Evolutionary conservation across 2,329 filamentous ascomycete species (phyloP).

Genomic region (Pezicula carpinea): DNA sequence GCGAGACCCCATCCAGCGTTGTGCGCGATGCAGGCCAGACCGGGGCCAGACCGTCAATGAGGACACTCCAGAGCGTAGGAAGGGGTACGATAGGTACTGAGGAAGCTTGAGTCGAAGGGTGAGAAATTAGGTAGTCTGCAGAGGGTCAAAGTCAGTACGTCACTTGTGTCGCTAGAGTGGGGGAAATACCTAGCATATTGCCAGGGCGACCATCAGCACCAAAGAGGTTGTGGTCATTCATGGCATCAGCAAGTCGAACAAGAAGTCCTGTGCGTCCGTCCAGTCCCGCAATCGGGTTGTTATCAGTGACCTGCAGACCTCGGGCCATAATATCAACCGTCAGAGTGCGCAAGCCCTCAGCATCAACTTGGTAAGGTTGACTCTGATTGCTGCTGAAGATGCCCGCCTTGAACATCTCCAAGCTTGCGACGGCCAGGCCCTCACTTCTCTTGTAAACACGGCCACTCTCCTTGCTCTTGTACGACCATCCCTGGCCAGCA

Average conservation of each 20-base stretch:
- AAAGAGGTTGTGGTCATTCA: conserved; percentile 79
- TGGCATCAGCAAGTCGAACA: conserved; percentile 67
- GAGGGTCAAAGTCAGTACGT: conserved; percentile 18
- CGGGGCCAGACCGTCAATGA: conserved; percentile 79
- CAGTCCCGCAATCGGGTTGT: conserved; percentile 78
- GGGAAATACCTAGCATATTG: conserved; percentile 75
- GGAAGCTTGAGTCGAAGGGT: conserved; percentile 82
- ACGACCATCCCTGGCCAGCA: conserved; percentile 85
- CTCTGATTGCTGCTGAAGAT: conserved; percentile 77
- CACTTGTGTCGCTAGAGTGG: neutral
- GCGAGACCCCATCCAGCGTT: conserved; percentile 76
- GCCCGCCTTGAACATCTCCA: conserved; percentile 93
- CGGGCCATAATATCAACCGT: conserved; percentile 71
- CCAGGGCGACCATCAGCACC: conserved; percentile 80
- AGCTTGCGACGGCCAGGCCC: conserved; percentile 70
- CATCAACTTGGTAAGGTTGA: conserved; percentile 89
- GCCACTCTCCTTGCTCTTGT: conserved; percentile 86
- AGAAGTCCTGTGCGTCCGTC: conserved; percentile 80
- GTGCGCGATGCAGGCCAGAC: conserved; percentile 91
- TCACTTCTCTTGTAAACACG: conserved; percentile 80
- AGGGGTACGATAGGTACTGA: conserved; percentile 83
- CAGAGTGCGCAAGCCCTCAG: conserved; percentile 68
- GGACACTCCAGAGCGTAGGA: conserved; percentile 82
- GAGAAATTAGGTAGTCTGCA: conserved; percentile 84
- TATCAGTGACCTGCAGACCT: conserved; percentile 77